Conservation (phyloP, 805 yeast species). For the Tetrapisispora arboricola region DNA sequence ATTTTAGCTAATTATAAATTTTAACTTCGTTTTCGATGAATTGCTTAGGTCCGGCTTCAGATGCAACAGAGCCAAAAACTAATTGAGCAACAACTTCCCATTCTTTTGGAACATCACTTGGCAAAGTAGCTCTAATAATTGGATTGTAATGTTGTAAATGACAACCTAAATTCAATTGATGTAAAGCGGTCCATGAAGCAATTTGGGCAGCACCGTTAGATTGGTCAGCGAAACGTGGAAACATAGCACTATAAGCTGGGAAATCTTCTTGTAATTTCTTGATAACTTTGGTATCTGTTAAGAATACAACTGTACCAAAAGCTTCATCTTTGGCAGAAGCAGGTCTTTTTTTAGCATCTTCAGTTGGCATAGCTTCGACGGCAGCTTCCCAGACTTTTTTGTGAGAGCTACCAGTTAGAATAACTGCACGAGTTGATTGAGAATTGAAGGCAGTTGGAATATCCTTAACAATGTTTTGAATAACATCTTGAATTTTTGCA, state of each 20-base stretch:
- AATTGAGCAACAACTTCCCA: conserved; percentile 42
- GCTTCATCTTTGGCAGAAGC: conserved; percentile 36
- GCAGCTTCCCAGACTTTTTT: conserved; percentile 38
- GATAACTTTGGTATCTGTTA: conserved; percentile 34
- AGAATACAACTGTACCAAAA: conserved; percentile 41
- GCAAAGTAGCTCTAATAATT: conserved; percentile 32
- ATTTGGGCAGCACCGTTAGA: conserved; percentile 43
- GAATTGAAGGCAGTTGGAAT: conserved; percentile 45
- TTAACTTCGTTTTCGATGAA: conserved; percentile 36
- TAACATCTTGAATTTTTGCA: conserved; percentile 32
- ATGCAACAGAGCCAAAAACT: conserved; percentile 39
- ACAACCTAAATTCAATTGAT: conserved; percentile 38
- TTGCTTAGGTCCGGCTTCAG: conserved; percentile 31
- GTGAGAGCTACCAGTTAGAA: conserved; percentile 38
- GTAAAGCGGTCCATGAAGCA: conserved; percentile 39
- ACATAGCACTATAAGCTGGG: conserved; percentile 34
- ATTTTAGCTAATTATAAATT: conserved; percentile 25
- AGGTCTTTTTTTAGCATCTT: conserved; percentile 33
- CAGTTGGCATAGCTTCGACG: conserved; percentile 25
- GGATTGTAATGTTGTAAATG: conserved; percentile 46
- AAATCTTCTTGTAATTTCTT: conserved; percentile 34
- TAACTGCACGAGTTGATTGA: conserved; percentile 40
- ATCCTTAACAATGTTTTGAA: conserved; percentile 36
- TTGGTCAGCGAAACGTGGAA: conserved; percentile 41
- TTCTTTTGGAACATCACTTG: conserved; percentile 31